Conservation (phyloP, 1,284 basidiomycete species). For the Pyrrhoderma noxium region DNA sequence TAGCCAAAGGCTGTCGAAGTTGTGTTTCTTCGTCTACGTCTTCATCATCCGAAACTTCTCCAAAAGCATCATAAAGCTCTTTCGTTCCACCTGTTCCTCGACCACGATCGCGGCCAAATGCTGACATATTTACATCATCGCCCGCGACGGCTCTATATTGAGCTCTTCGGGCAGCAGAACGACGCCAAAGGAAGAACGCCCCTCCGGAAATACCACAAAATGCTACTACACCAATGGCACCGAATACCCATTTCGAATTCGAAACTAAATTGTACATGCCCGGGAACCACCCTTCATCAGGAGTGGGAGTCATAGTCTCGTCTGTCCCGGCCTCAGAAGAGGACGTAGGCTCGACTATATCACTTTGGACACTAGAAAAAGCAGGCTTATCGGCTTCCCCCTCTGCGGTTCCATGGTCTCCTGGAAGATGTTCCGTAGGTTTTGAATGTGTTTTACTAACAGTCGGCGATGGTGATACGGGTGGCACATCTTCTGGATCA, state of each 20-base stretch:
- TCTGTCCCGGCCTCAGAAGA: constrained; percentile 25
- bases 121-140: constrained; percentile 73
- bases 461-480: constrained; percentile 30
- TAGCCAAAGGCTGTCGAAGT: constrained; percentile 29
- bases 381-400: constrained; percentile 57
- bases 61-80: constrained; percentile 90
- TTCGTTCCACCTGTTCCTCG: constrained; percentile 50
- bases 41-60: constrained; percentile 64
- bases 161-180: constrained; percentile 42
- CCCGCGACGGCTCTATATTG: constrained; percentile 66
- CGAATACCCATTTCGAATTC: constrained; percentile 81
- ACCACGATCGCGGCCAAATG: constrained; percentile 20
- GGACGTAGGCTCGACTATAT: constrained; percentile 22
- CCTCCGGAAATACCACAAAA: constrained; percentile 30
- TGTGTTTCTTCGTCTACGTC: constrained; percentile 58
- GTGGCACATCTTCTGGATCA: constrained; percentile 27
- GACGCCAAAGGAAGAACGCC: constrained; percentile 44
- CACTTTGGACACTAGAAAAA: constrained; percentile 20
- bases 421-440: constrained; percentile 84
- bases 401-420: constrained; percentile 66
- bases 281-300: constrained; percentile 84
- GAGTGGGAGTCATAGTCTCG: constrained; percentile 43
- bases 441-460: constrained; percentile 65
- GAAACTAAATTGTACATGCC: constrained; percentile 72
- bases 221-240: constrained; percentile 61